Conservation (phyloP, 2,329 filamentous ascomycete genomes). For the Colletotrichum sp. region DNA sequence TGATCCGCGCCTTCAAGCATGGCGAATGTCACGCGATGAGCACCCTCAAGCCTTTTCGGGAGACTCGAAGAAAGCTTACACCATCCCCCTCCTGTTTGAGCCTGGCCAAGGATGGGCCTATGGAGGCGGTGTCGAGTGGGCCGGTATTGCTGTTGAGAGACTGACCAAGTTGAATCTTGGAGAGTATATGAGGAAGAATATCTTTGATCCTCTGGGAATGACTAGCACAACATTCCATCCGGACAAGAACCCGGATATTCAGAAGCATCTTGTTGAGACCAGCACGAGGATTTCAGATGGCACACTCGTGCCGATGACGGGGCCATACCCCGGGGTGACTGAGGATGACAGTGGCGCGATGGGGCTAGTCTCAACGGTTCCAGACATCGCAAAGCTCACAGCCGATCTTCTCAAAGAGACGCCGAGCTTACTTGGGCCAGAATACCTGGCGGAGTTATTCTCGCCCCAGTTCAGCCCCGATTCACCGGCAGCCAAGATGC, state of each 20-base stretch:
- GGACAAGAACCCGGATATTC: neutral
- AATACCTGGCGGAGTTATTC: neutral
- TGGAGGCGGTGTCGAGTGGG: neutral
- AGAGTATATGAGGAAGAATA: neutral
- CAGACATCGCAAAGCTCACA: neutral
- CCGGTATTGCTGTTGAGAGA: neutral
- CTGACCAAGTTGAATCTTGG: neutral
- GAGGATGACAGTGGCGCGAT: neutral
- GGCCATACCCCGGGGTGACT: neutral
- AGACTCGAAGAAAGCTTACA: neutral
- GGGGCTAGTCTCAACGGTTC: neutral
- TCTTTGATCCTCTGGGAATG: neutral
- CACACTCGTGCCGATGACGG: neutral
- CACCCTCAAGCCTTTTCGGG: neutral
- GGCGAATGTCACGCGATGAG: neutral
- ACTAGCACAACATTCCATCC: neutral
- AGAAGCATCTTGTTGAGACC: neutral
- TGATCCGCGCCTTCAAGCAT: neutral
- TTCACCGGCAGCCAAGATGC: neutral
- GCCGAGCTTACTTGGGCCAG: neutral
- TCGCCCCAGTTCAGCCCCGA: neutral
- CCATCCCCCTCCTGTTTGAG: neutral
- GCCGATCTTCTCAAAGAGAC: neutral
- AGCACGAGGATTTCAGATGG: neutral
- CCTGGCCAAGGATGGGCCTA: constrained; percentile 1